Base-by-base conservation (phyloP, 192 early-diverging fungal genomes). In the Podila epicladia region DNA sequence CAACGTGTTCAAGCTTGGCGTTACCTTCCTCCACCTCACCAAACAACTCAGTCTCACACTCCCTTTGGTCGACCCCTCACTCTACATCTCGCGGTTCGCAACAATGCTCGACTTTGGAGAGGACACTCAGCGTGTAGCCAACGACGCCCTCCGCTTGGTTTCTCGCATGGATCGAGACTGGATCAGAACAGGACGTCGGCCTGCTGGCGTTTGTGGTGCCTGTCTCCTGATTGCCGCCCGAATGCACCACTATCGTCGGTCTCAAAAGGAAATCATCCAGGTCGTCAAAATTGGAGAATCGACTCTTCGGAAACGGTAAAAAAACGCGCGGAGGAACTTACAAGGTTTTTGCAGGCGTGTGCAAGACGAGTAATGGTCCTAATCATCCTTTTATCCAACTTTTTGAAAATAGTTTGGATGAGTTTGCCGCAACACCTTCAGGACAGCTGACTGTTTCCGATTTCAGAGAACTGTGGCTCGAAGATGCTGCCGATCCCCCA, bases 161-260 rank as follows among this genome's bases (percentile, higher is more conserved):
- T 89, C 91, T 64, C 85, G 97, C 37, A 96, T 99, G 96, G 92
- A 95, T 65, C 89, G 97, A 24, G 97, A 98, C 85, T 99, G 96
- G 96, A 94, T 98, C 64, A 84, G 90, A 64, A 92, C 88, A 0
- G 97, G 97, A 49, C 89, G 97, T 63, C 89, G 95, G 5, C 97
- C 97, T 6, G 89, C 95, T 15, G 97, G 97, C 58, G 95, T 99
- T 31, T 99, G 97, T 85, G 97, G 95, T 9, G 97, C 96, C 4
- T 92, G 94, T 68, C 74, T 99, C 35, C 87, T 95, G 22, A 93
- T 99, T 72, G 93, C 97, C 3, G 94, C 96, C 3, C 83, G 96
- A 57, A 95, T 98, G 93, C 92, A 98, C 70, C 93, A 95, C 48
- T 99, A 95, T 67, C 85, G 90, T 33, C 87, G 97, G 32, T 92